Evolutionary conservation across 2,329 filamentous ascomycete genomes (phyloP), one percentile per base, ranked within the genome.

Genomic region (Rhynchosporium graminicola): DNA sequence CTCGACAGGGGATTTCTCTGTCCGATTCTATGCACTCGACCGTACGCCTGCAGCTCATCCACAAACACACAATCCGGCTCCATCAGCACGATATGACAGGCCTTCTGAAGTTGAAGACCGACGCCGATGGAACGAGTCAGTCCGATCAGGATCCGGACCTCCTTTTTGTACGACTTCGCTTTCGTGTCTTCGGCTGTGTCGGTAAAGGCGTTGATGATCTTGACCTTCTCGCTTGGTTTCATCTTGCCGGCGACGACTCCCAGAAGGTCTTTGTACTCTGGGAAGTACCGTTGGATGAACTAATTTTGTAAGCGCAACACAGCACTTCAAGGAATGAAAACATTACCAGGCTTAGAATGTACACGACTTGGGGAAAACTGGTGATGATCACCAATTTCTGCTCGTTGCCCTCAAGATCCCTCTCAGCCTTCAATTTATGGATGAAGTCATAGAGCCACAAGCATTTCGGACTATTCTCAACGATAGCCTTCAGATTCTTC

Each of bases 351-450:
- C 66, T 62, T 20, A 70, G 15, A 33, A 68, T 51, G 9, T 67
- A 61, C 4, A 51, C 61, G 13, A 66, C 63, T 7, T 48, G 58
- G 45, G 62, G 61, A 43, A 67, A 67, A 5, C 51, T 56, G 3
- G 61, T 65, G 26, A 67, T 59, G 43, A 70, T 66, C 9, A 70
- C 50, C 29, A 70, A 42, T 42, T 66, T 70, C 20, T 60, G 51
- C 40, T 63, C 46, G 5, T 59, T 20, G 2, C 54, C 60, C 0
- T 60, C 45, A 9, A 59, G 10, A n/a, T 66, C 62, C 3, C 15
- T 61, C 7, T 29, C 4, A 0, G 26, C 4, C 3, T 57, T 43
- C n/a, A 65, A 36, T 3, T 47, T n/a, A 0, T 26, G 20, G 20
- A 70, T 59, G n/a, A 65, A 67, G 2, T 60, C 7, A 36, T 62